These are phyloP conservation scores for Jatropha multifida DNA, from an alignment of 441 rosid species.

Conservation along the genomic window DNA sequence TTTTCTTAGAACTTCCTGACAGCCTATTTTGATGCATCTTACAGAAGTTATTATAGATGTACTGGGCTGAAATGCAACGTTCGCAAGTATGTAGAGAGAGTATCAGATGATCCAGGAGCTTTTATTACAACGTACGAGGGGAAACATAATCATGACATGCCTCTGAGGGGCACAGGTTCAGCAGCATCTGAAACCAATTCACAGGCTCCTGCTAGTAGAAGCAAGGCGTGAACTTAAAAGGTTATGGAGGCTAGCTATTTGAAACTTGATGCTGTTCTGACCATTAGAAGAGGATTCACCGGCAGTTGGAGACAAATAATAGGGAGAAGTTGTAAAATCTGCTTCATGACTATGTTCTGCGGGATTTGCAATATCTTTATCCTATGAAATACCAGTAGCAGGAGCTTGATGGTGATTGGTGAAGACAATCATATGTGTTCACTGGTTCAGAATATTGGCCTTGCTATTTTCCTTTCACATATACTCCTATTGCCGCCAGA, in stretches of 20 bases:
- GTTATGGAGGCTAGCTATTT: not conserved
- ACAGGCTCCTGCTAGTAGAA: constrained; percentile 28
- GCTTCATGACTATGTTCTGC: not conserved
- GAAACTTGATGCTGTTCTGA: not conserved
- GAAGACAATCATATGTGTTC: not conserved
- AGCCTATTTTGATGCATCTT: not conserved
- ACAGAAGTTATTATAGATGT: constrained; percentile 95
- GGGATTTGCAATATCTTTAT: not conserved
- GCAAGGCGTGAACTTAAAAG: constrained; percentile 26
- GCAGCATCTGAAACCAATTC: constrained; percentile 34
- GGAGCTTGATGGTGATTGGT: constrained; percentile 14
- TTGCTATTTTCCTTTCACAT: not conserved
- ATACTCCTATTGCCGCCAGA: not conserved
- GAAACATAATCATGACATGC: constrained; percentile 88
- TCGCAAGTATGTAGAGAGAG: constrained; percentile 88
- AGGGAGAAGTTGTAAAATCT: not conserved
- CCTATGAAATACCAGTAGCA: not conserved
- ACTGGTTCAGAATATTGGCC: not conserved
- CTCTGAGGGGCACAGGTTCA: constrained; percentile 33
- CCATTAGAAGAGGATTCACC: not conserved
- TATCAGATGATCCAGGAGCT: constrained; percentile 77
- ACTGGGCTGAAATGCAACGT: constrained; percentile 75
- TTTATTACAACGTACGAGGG: constrained; percentile 93
- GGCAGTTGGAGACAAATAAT: not conserved
- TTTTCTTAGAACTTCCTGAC: not conserved